Evolutionary conservation across 2,329 filamentous ascomycete genomes (phyloP).

Genomic region (Cladophialophora bantiana): DNA sequence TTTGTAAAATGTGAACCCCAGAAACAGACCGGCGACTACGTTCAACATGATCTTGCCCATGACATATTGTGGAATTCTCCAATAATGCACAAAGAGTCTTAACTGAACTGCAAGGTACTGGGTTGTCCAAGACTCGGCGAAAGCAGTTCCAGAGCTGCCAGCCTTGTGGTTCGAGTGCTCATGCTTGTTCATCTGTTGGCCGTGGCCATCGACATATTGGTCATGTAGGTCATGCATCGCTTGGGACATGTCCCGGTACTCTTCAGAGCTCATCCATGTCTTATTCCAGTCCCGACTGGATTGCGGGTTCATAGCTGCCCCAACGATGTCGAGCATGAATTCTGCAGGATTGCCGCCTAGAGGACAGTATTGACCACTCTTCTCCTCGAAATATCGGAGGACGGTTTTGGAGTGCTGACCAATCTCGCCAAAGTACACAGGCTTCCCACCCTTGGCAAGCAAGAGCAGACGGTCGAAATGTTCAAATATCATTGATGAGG

Average conservation of each 20-base stretch:
- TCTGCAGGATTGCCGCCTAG: constrained; percentile 77
- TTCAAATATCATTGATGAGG: constrained; percentile 60
- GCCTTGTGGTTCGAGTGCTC: neutral
- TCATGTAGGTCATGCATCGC: neutral
- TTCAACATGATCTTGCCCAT: constrained; percentile 68
- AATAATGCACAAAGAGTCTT: constrained; percentile 88
- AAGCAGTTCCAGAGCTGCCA: constrained; percentile 61
- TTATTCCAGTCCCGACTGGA: constrained; percentile 68
- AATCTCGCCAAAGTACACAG: constrained; percentile 84
- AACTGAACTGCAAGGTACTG: constrained; percentile 71
- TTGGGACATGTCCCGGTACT: neutral
- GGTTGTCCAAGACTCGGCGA: constrained; percentile 72
- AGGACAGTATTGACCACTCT: constrained; percentile 71
- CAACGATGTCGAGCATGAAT: constrained; percentile 45
- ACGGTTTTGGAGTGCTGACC: constrained; percentile 67
- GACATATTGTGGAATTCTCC: constrained; percentile 77
- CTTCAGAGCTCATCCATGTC: constrained; percentile 55
- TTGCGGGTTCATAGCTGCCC: constrained; percentile 61
- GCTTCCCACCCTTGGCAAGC: constrained; percentile 75
- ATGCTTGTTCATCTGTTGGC: neutral
- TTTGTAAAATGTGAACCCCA: constrained; percentile 68
- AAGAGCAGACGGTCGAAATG: constrained; percentile 76
- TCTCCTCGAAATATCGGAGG: constrained; percentile 76
- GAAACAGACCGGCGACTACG: constrained; percentile 57
- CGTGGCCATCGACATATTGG: neutral